Conservation (phyloP, 2,329 filamentous ascomycete genomes). For the Sporothrix pseudoabietina region DNA sequence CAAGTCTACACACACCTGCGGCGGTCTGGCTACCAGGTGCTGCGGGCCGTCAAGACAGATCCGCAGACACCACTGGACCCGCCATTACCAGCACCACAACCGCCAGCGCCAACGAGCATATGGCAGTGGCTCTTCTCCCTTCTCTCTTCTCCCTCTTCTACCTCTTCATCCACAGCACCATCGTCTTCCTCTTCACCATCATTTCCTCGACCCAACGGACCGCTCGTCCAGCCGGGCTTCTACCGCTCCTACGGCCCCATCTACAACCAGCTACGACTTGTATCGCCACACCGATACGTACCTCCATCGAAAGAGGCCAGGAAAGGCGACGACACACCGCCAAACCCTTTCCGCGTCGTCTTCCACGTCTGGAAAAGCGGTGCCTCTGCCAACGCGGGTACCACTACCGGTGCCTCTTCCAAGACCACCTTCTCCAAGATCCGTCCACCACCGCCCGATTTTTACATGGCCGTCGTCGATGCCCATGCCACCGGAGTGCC, state of each 20-base stretch:
- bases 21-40: constrained; percentile 76
- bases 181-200: background rate
- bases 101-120: constrained; percentile 39
- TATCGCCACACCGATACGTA: constrained; percentile 54
- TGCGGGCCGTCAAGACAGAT: constrained; percentile 31
- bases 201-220: constrained; percentile 48
- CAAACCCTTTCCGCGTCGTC: constrained; percentile 66
- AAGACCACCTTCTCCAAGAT: constrained; percentile 70
- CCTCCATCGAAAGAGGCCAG: background rate
- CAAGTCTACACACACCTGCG: constrained; percentile 86
- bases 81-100: background rate
- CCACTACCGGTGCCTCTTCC: constrained; percentile 36
- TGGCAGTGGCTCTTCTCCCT: constrained; percentile 60
- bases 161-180: background rate
- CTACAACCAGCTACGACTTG: constrained; percentile 73
- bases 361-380: constrained; percentile 32
- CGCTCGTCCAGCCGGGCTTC: constrained; percentile 63
- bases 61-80: background rate
- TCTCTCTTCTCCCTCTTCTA: constrained; percentile 36
- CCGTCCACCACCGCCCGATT: constrained; percentile 77
- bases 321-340: background rate
- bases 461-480: constrained; percentile 79
- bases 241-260: constrained; percentile 70
- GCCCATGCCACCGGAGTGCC: constrained; percentile 72
- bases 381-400: background rate